These are phyloP conservation scores for Athelia sp. DNA, from an alignment of 1,284 basidiomycete species.

Conservation along the genomic window DNA sequence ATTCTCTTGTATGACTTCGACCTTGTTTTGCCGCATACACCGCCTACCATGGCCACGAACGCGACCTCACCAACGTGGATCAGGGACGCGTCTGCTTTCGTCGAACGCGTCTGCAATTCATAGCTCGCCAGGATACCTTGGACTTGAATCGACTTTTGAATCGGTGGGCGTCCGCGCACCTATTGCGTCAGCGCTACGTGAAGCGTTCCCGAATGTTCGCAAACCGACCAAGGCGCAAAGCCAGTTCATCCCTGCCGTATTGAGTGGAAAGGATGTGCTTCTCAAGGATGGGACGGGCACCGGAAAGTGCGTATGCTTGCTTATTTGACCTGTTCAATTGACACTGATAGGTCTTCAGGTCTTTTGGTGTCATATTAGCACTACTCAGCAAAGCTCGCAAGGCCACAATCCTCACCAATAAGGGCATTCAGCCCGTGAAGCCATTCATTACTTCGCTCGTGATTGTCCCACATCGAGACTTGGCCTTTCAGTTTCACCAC, in stretches of 20 bases:
- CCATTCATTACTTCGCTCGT: slow-evolving; percentile 44
- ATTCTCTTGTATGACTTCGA: too few species aligned
- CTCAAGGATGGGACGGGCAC: slow-evolving; percentile 67
- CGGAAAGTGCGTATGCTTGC: slow-evolving; percentile 56
- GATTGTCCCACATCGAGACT: slow-evolving; percentile 70
- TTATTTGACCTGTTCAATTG: not conserved
- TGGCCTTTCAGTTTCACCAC: slow-evolving; percentile 62
- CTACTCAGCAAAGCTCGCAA: slow-evolving; percentile 52
- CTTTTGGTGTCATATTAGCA: slow-evolving; percentile 64
- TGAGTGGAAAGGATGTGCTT: slow-evolving; percentile 53
- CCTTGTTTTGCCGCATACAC: too few species aligned
- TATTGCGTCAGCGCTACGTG: slow-evolving; percentile 41
- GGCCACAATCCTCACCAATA: slow-evolving; percentile 4
- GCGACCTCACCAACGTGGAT: too few species aligned
- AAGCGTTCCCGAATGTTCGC: slow-evolving; percentile 59
- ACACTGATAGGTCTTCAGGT: slow-evolving; percentile 34
- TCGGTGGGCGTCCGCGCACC: slow-evolving; percentile 44
- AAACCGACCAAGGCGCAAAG: slow-evolving; percentile 56
- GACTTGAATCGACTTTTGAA: slow-evolving; percentile 32
- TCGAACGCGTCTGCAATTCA: not conserved
- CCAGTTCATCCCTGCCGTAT: slow-evolving; percentile 56
- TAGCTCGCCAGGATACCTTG: not conserved
- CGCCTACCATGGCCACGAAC: too few species aligned
- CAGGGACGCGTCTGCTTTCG: too few species aligned
- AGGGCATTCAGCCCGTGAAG: slow-evolving; percentile 14